Percentiles rank a stretch among this genome's conserved stretches.
Evolutionary conservation across 305 asterid genomes (phyloP).

Genomic region (Fraxinus baroniana): DNA sequence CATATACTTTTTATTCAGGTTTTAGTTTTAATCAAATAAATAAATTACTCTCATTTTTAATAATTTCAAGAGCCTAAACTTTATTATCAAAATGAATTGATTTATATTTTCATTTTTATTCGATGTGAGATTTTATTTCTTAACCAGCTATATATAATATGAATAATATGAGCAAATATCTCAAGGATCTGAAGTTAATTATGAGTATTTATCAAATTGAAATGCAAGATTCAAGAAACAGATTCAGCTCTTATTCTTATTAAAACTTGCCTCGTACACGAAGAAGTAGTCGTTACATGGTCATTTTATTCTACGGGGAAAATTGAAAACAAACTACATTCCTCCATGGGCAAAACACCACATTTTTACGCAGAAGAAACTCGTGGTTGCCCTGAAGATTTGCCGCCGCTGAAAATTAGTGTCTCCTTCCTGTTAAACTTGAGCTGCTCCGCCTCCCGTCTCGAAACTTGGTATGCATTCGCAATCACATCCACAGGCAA

Average conservation of each 20-base stretch:
- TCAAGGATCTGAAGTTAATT: no score
- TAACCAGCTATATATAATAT: no score
- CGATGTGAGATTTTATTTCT: no score
- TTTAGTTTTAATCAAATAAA: neutral
- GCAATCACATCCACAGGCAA: conserved; percentile 59
- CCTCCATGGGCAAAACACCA: neutral
- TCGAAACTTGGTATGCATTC: conserved; percentile 38
- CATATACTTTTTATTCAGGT: no score
- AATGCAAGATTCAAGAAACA: no score
- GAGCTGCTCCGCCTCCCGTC: conserved; percentile 37
- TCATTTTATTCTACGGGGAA: neutral
- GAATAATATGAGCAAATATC: no score
- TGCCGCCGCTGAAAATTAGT: conserved; percentile 35
- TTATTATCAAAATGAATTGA: neutral
- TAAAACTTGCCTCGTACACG: no score
- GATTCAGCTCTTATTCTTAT: no score
- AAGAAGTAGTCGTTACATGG: no score
- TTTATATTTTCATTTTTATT: no score
- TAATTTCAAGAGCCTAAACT: neutral
- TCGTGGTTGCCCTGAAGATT: neutral
- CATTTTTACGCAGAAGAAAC: neutral
- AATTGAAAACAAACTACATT: neutral
- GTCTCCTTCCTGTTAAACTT: conserved; percentile 55
- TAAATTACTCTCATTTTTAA: neutral
- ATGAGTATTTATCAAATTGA: neutral